Evolutionary conservation across 2,329 filamentous ascomycete species (phyloP).

Genomic region (Coniochaeta sp.): DNA sequence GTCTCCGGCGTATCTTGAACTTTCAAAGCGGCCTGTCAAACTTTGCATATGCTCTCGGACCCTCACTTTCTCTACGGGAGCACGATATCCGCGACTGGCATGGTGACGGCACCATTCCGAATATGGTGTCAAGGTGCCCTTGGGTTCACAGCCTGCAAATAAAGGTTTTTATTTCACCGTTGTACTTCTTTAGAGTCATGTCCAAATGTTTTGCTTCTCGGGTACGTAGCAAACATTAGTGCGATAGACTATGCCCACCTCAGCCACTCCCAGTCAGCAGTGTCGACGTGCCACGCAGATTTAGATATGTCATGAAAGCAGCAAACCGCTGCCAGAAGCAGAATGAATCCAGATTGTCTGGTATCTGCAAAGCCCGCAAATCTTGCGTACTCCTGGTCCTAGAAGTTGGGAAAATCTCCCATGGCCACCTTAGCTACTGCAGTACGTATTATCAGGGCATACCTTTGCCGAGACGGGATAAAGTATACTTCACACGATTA

Average conservation of each 20-base stretch:
- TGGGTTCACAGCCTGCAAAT: not conserved
- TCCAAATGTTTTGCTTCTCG: not conserved
- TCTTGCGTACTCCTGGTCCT: too few relatives aligned
- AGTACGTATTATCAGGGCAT: not conserved
- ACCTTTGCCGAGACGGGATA: not conserved
- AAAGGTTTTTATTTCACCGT: too few relatives aligned
- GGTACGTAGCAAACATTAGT: not conserved
- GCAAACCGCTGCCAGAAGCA: not conserved
- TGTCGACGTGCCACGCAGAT: not conserved
- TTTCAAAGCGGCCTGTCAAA: too few relatives aligned
- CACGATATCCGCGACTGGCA: not conserved
- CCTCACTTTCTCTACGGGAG: not conserved
- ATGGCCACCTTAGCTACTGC: not conserved
- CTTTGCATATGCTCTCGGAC: not conserved
- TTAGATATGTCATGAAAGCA: not conserved
- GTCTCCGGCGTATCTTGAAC: too few relatives aligned
- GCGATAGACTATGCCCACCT: too few relatives aligned
- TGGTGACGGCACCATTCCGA: not conserved
- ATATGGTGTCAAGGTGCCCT: not conserved
- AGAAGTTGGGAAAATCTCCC: too few relatives aligned
- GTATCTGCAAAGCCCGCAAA: too few relatives aligned
- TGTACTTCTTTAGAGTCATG: not conserved
- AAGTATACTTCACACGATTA: not conserved
- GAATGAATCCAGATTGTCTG: not conserved
- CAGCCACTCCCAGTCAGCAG: not conserved